Base-by-base conservation (phyloP, 805 yeast species). In the Yarrowia hollandica region DNA sequence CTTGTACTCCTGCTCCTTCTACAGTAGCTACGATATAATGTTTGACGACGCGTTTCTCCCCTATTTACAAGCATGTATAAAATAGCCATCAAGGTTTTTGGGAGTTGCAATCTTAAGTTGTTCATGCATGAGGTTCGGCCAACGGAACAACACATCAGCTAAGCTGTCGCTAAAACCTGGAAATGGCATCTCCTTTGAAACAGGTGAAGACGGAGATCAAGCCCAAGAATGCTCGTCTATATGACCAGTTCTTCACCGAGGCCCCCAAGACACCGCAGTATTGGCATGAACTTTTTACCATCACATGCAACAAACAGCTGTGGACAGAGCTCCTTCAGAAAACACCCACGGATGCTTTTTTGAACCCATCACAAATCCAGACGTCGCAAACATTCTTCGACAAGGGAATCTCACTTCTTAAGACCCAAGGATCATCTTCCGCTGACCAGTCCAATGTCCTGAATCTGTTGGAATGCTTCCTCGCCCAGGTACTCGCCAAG, bases 401-500 rank as follows among this genome's bases (percentile, higher is more conserved):
- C 15, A 61, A 67, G 28, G 69, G 65, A 2, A 62, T 68, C 12
- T 34, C 60, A 9, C 28, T 58, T 9, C 60, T 71, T n/a, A 52
- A 62, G 21, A 60, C 60, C 22, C 18, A 55, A 1, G 64, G 64
- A 37, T 42, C 62, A 14, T 34, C 61, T 12, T 38, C 37, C 7
- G 65, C 63, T 4, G 64, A 62, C 46, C 69, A 68, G 37, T 33
- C 66, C 25, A 52, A 52, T 28, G 58, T 52, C 3, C 61, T 68
- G 39, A 42, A 26, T n/a, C 62, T 70, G 10, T 60, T 70, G 31
- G 60, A 61, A 22, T 63, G 66, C 8, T 65, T 69, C 41, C 61
- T 71, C 34, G 68, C 68, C 34, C 66, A 64, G 34, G 59, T 72
- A 0, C 63, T 69, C 26, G 60, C 61, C 37, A 68, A 67, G 61